These are phyloP conservation scores for Neocatenulostroma microsporum DNA, from an alignment of 2,329 filamentous ascomycete genomes.

Conservation along the genomic window DNA sequence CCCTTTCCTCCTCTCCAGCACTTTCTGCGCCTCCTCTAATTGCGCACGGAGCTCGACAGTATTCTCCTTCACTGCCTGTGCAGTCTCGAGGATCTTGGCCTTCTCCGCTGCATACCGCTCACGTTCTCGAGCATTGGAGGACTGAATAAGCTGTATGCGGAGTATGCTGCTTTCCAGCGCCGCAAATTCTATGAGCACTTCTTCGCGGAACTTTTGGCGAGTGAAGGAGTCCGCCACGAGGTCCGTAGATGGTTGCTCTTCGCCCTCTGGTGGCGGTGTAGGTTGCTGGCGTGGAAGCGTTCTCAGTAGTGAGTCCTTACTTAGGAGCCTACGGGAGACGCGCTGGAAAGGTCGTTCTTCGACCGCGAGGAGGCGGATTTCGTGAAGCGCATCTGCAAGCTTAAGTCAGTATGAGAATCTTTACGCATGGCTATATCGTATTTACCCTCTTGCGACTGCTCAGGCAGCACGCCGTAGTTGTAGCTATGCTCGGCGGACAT, in stretches of 20 bases:
- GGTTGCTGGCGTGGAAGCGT: slow-evolving; percentile 48
- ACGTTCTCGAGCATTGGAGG: slow-evolving; percentile 75
- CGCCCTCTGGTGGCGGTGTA: slow-evolving; percentile 55
- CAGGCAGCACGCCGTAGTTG: slow-evolving; percentile 14
- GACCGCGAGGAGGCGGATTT: slow-evolving; percentile 74
- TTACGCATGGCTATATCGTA: no score
- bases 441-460: slow-evolving; percentile 26
- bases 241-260: slow-evolving; percentile 41
- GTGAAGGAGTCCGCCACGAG: slow-evolving; percentile 28
- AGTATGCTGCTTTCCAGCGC: slow-evolving; percentile 79
- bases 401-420: no score
- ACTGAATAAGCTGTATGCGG: slow-evolving; percentile 77
- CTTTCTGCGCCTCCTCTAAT: slow-evolving; percentile 67
- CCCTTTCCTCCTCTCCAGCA: slow-evolving; percentile 67
- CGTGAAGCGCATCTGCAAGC: slow-evolving; percentile 68
- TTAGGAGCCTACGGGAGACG: slow-evolving; percentile 71
- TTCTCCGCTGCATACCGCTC: slow-evolving; percentile 77
- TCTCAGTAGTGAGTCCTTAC: slow-evolving; percentile 57
- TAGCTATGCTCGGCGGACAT: slow-evolving; percentile 10
- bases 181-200: slow-evolving; percentile 79
- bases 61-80: slow-evolving; percentile 67
- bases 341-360: slow-evolving; percentile 91
- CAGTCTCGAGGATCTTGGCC: slow-evolving; percentile 66
- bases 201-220: slow-evolving; percentile 60
- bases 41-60: slow-evolving; percentile 65